Evolutionary conservation across 495 filamentous ascomycete genomes (phyloP), one percentile per base, ranked within the genome.

Genomic region (Neurospora sp.): DNA sequence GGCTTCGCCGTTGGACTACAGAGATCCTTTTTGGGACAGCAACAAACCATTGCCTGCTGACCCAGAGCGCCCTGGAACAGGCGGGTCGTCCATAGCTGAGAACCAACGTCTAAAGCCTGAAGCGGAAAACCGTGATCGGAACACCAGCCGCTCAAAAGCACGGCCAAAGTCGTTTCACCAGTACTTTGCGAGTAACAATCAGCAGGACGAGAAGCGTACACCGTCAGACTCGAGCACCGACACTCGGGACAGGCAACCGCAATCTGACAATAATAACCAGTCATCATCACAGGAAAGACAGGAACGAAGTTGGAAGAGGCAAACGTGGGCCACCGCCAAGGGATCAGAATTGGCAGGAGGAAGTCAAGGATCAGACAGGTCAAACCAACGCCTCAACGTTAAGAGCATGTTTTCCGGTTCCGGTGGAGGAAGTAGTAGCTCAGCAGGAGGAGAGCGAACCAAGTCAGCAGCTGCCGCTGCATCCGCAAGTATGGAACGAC

Each of bases 161-260:
- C 54, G 54, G 31, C 54, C 54, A 66, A 66, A 66, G 54, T 35
- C 54, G 14, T 66, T 66, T 66, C 54, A 66, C 27, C 54, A 66
- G 27, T 66, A 66, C 54, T 66, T 66, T 66, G 54, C 54, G 54
- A 66, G 54, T 16, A 66, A 66, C 54, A 66, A 16, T 35, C 54
- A 66, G 27, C 54, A 66, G 54, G 54, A 66, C 54, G 54, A 66
- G 54, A 66, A 66, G 54, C 54, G 54, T 35, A 35, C 54, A 18
- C 54, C 54, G 12, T 66, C 86, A 40, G 88, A 88, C 74, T 86
- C 88, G 73, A 85, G 85, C 70, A 78, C 87, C 18, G 78, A 88
- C 42, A 44, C 46, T 62, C 10, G 78, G 85, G 82, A 54, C 78
- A 79, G 79, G 66, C 20, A 69, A 73, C 39, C 42, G 49, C 6